Conservation (phyloP, 192 early-diverging fungal species). For the Coemansia sp. region DNA sequence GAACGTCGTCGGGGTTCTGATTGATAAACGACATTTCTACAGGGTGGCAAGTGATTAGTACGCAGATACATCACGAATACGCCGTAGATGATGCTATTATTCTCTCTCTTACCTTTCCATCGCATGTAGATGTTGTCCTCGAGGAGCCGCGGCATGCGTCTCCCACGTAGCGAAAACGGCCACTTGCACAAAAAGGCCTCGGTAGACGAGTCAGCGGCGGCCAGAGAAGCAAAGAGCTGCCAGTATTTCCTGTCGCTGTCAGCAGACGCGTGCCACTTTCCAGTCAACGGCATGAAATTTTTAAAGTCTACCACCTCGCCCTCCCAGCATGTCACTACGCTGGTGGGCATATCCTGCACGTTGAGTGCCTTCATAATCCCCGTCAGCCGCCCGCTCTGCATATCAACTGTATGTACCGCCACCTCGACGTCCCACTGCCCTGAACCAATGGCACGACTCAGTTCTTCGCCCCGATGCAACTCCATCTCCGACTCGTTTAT, state of each 20-base stretch:
- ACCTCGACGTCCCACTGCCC: slow-evolving; percentile 48
- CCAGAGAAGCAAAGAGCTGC: slow-evolving; percentile 35
- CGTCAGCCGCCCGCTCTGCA: slow-evolving; percentile 21
- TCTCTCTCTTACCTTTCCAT: slow-evolving; percentile 56
- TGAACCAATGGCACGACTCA: neutral
- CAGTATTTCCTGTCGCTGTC: slow-evolving; percentile 35
- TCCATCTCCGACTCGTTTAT: neutral
- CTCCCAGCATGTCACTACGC: slow-evolving; percentile 63
- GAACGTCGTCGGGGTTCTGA: slow-evolving; percentile 50
- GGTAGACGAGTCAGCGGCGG: slow-evolving; percentile 25
- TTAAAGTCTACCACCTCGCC: slow-evolving; percentile 69
- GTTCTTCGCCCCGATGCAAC: neutral
- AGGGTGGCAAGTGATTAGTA: neutral
- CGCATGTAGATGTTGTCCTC: slow-evolving; percentile 72
- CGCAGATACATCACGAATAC: neutral
- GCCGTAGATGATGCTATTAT: neutral
- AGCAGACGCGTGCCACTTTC: slow-evolving; percentile 57
- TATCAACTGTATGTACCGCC: slow-evolving; percentile 45
- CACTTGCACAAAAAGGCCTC: slow-evolving; percentile 26
- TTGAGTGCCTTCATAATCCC: slow-evolving; percentile 64
- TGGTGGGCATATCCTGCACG: slow-evolving; percentile 53
- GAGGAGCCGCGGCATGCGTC: slow-evolving; percentile 51
- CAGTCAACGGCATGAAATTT: slow-evolving; percentile 57
- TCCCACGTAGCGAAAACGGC: slow-evolving; percentile 32
- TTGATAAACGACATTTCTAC: slow-evolving; percentile 61